phyloP scores from a whole-genome alignment of 2,329 filamentous ascomycete species.

The Fusarium subglutinans region DNA sequence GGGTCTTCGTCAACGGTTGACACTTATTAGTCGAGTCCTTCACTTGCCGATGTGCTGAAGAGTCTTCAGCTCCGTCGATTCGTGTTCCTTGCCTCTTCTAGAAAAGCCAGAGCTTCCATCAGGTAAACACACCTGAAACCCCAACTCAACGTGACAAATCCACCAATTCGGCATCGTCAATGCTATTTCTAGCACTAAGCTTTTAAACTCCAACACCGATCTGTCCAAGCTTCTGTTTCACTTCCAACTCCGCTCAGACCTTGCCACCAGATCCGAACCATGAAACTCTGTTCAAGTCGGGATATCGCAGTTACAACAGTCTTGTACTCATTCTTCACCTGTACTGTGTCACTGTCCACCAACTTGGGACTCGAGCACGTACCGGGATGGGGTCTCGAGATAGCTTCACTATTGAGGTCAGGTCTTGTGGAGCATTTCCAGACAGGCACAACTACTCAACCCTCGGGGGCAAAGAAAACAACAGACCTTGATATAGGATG shows the following conservation, averaged over 20 bases:
- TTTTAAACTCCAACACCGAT: not conserved
- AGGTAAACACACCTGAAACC: not conserved
- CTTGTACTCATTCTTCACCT: not conserved
- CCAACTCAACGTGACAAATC: not conserved
- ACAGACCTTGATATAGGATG: no score
- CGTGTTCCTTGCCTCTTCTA: not conserved
- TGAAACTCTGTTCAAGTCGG: not conserved
- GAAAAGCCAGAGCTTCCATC: not conserved
- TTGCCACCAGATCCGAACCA: not conserved
- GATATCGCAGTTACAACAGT: not conserved
- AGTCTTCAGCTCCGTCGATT: not conserved
- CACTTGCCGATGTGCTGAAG: not conserved
- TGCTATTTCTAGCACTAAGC: not conserved
- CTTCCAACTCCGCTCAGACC: not conserved
- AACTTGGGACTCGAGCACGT: slow-evolving; percentile 12
- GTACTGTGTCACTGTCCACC: slow-evolving; percentile 4
- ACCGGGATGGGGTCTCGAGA: not conserved
- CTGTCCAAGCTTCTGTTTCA: slow-evolving; percentile 13
- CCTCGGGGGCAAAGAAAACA: no score
- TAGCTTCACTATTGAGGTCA: slow-evolving; percentile 15
- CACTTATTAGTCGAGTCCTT: not conserved
- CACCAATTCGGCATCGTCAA: not conserved
- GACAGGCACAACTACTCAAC: not conserved
- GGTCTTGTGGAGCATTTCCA: not conserved
- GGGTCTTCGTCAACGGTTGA: not conserved